These are phyloP conservation scores for Haplosporangium gracile DNA, from an alignment of 192 early-diverging fungal species.

Conservation along the genomic window DNA sequence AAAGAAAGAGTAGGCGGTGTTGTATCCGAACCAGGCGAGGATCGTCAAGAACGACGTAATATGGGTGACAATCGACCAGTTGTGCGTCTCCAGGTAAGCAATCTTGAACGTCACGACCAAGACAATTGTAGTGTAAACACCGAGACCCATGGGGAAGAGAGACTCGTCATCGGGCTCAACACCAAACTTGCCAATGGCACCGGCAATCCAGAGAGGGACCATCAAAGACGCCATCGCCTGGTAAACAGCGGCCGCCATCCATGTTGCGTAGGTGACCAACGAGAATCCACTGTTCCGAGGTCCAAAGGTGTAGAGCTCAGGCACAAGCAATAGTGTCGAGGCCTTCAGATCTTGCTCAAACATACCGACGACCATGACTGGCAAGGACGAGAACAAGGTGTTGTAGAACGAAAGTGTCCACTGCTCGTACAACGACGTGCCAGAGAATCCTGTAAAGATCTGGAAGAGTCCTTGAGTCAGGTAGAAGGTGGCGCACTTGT, in stretches of 20 bases:
- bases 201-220: slow-evolving; percentile 66
- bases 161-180: slow-evolving; percentile 63
- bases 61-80: slow-evolving; percentile 73
- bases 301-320: slow-evolving; percentile 81
- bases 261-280: slow-evolving; percentile 62
- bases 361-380: slow-evolving; percentile 83
- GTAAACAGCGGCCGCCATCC: slow-evolving; percentile 67
- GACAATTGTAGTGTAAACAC: slow-evolving; percentile 72
- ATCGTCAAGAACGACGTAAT: slow-evolving; percentile 68
- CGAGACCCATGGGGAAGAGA: slow-evolving; percentile 68
- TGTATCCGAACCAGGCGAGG: slow-evolving; percentile 73
- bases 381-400: slow-evolving; percentile 84
- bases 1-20: slow-evolving; percentile 70
- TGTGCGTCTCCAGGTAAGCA: slow-evolving; percentile 77
- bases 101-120: slow-evolving; percentile 79
- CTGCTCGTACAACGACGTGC: slow-evolving; percentile 79
- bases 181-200: slow-evolving; percentile 53
- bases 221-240: slow-evolving; percentile 66
- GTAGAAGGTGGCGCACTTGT: slow-evolving; percentile 89
- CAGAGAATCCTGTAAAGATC: slow-evolving; percentile 81
- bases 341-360: slow-evolving; percentile 87
- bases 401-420: slow-evolving; percentile 89
- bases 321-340: slow-evolving; percentile 72
- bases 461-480: slow-evolving; percentile 82
- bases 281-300: slow-evolving; percentile 69